These are phyloP conservation scores for Tribonema minus DNA, from an alignment of 108 stramenopile genomes.

Conservation along the genomic window DNA sequence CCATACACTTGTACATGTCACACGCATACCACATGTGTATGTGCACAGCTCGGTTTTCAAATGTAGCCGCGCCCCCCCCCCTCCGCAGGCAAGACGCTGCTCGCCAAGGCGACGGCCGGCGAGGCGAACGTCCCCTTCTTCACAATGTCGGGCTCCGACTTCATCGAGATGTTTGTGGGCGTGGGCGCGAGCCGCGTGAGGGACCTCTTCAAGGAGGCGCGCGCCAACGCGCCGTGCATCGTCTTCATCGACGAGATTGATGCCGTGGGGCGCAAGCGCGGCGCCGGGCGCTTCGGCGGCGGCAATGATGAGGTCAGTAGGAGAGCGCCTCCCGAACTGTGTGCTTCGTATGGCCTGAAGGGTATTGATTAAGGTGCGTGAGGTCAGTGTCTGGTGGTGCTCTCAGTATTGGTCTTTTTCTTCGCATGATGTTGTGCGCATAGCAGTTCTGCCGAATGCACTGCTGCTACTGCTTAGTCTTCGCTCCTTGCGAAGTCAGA, in stretches of 20 bases:
- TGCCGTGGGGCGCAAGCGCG: conserved; percentile 91
- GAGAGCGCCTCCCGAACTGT: not conserved
- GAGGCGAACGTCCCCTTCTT: conserved; percentile 95
- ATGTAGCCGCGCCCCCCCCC: conserved; percentile 39
- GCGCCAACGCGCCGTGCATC: conserved; percentile 86
- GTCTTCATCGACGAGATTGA: conserved; percentile 98
- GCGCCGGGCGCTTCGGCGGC: conserved; percentile 71
- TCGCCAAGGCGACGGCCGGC: conserved; percentile 98
- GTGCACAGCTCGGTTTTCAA: not conserved
- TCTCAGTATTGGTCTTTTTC: not conserved
- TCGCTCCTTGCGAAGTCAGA: not conserved
- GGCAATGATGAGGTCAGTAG: conserved; percentile 22
- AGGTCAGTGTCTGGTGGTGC: not conserved
- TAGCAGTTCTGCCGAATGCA: not conserved
- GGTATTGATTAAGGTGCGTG: not conserved
- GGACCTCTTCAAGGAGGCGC: conserved; percentile 91
- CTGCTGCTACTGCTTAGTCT: not conserved
- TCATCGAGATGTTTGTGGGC: conserved; percentile 99
- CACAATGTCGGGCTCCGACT: conserved; percentile 89
- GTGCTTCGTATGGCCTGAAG: not conserved
- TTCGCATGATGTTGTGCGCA: not conserved
- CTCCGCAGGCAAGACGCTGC: conserved; percentile 78
- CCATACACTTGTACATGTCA: not conserved
- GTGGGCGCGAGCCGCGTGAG: conserved; percentile 95
- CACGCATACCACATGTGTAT: not conserved